These are phyloP conservation scores for Aspergillus sclerotiicarbonarius DNA, from an alignment of 495 filamentous ascomycete genomes.

Conservation along the genomic window DNA sequence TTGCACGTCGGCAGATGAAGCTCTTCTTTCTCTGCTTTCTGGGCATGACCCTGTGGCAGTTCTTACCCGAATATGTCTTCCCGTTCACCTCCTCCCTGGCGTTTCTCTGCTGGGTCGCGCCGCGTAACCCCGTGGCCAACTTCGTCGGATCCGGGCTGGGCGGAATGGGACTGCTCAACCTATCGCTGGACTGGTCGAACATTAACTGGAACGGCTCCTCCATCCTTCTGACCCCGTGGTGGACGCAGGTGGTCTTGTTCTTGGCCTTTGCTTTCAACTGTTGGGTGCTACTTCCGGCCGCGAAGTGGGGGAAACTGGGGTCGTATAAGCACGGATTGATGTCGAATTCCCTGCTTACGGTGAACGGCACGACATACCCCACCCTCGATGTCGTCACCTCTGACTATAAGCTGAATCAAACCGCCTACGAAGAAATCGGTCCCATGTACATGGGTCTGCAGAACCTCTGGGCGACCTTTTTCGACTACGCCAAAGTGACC, in stretches of 20 bases:
- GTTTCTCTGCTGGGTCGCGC: conserved; percentile 62
- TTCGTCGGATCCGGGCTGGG: conserved; percentile 57
- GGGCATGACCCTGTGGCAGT: conserved; percentile 56
- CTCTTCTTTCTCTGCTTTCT: conserved; percentile 52
- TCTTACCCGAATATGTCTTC: conserved; percentile 57
- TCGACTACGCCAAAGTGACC: conserved; percentile 56
- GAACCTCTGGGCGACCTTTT: conserved; percentile 55
- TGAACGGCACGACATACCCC: conserved; percentile 51
- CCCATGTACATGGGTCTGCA: conserved; percentile 53
- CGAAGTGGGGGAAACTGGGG: conserved; percentile 53
- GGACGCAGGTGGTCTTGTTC: conserved; percentile 25
- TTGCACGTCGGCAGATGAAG: conserved; percentile 51
- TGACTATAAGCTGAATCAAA: conserved; percentile 50
- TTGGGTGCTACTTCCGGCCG: conserved; percentile 55
- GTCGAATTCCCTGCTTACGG: conserved; percentile 52
- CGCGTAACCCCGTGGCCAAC: conserved; percentile 53
- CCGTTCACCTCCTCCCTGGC: conserved; percentile 56
- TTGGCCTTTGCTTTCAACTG: conserved; percentile 51
- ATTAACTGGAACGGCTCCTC: conserved; percentile 50
- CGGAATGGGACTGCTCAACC: conserved; percentile 58
- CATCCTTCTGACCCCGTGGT: conserved; percentile 8
- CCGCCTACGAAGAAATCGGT: conserved; percentile 49
- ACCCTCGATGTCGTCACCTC: conserved; percentile 44
- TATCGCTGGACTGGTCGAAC: conserved; percentile 57
- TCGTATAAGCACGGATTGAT: conserved; percentile 51